Percentiles rank a stretch among this genome's conserved stretches.
phyloP scores from a whole-genome alignment of 2,329 filamentous ascomycete species.

The Juglanconis sp. region DNA sequence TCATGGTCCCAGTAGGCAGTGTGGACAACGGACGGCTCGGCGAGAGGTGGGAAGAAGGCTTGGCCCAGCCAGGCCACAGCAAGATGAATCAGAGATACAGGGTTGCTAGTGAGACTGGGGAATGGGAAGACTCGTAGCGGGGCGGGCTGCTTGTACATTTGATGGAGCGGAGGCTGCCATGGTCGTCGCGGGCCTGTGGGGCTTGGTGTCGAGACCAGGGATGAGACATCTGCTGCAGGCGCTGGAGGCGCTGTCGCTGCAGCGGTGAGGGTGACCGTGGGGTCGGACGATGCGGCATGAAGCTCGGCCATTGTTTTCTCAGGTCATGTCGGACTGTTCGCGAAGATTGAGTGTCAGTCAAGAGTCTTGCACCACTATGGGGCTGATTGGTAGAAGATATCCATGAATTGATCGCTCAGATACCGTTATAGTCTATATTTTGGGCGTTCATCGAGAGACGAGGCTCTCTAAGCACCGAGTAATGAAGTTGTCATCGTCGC shows the following conservation, averaged over 20 bases:
- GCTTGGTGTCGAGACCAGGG: conserved; percentile 15
- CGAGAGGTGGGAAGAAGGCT: conserved; percentile 62
- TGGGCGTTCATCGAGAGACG: conserved; percentile 60
- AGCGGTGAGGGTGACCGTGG: conserved; percentile 10
- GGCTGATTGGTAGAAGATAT: conserved; percentile 7
- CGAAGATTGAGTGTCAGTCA: conserved; percentile 5
- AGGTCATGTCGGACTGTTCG: conserved; percentile 45
- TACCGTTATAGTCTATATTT: conserved; percentile 93
- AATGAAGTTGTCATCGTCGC: conserved; percentile 61
- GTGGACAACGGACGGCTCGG: conserved; percentile 63
- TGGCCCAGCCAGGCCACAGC: conserved; percentile 75
- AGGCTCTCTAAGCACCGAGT: conserved; percentile 56
- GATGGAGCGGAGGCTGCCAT: conserved; percentile 43
- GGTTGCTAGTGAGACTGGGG: conserved; percentile 86
- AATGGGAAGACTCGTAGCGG: conserved; percentile 81
- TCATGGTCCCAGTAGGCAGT: conserved; percentile 76
- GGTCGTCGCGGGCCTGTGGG: conserved; percentile 17
- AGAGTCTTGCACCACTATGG: conserved; percentile 4
- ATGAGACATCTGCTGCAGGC: conserved; percentile 16
- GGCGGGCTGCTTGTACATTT: conserved; percentile 78
- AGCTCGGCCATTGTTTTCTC: conserved; percentile 41
- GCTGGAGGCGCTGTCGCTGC: conserved; percentile 17
- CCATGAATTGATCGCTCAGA: conserved; percentile 61
- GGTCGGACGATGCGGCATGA: conserved; percentile 18
- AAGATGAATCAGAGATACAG: conserved; percentile 80